A percentile compares a stretch with the other conserved stretches of the same genome.
Conservation (phyloP, 805 yeast genomes). For the Lipomyces kockii region DNA sequence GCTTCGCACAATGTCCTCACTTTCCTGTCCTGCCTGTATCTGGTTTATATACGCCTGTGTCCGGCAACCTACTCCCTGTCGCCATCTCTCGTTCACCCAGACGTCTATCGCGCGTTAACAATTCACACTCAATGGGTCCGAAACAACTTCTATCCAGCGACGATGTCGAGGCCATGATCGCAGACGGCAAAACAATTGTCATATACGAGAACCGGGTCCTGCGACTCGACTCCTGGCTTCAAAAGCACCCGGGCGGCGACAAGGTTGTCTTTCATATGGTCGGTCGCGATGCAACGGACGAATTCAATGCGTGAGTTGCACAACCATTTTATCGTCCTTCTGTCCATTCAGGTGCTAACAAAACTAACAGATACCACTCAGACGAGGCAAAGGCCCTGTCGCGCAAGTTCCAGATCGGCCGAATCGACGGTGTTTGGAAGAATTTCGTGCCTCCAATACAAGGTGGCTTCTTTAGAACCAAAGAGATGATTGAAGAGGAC, state of each 20-base stretch:
- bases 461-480: constrained; percentile 59
- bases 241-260: constrained; percentile 86
- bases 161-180: constrained; percentile 63
- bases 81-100: background rate
- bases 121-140: background rate
- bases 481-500: constrained; percentile 3
- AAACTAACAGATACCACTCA: constrained; percentile 59
- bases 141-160: constrained; percentile 45
- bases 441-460: constrained; percentile 87
- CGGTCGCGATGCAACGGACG: constrained; percentile 90
- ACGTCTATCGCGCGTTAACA: background rate
- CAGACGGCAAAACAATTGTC: constrained; percentile 70
- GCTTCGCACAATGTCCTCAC: background rate
- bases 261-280: constrained; percentile 82
- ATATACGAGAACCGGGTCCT: constrained; percentile 66
- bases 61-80: background rate
- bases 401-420: constrained; percentile 66
- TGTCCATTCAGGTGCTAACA: background rate
- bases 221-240: constrained; percentile 71
- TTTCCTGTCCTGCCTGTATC: background rate
- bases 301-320: constrained; percentile 63
- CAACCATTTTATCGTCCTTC: background rate
- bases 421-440: constrained; percentile 66
- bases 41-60: background rate
- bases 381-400: constrained; percentile 60